Conservation (phyloP, 2,329 filamentous ascomycete species). For the Rhynchosporium graminicola region DNA sequence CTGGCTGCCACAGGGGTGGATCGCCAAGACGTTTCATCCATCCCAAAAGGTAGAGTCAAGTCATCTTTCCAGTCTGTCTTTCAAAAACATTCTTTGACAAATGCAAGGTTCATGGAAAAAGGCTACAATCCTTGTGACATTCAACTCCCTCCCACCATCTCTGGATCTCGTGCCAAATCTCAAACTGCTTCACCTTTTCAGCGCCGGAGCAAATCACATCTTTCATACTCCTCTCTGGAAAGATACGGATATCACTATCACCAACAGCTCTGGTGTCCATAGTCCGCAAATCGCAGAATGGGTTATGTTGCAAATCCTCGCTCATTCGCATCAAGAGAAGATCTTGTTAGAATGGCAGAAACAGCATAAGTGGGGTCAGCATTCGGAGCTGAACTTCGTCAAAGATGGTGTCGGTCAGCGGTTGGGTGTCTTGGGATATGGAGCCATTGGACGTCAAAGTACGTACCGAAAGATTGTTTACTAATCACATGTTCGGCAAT, state of each 20-base stretch:
- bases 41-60: conserved; percentile 29
- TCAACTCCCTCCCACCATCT: conserved; percentile 35
- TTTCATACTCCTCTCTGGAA: conserved; percentile 38
- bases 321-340: conserved; percentile 56
- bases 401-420: conserved; percentile 58
- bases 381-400: conserved; percentile 40
- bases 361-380: conserved; percentile 52
- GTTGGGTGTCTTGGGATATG: conserved; percentile 52
- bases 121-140: conserved; percentile 41
- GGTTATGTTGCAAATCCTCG: conserved; percentile 62
- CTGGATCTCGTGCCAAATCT: conserved; percentile 37
- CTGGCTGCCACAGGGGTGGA: conserved; percentile 33
- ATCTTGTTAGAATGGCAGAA: conserved; percentile 59
- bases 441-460: conserved; percentile 47
- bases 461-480: conserved; percentile 12
- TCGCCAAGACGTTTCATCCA: conserved; percentile 7
- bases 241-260: conserved; percentile 41
- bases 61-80: not conserved
- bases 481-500: not conserved
- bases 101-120: conserved; percentile 33
- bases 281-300: conserved; percentile 66
- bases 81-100: conserved; percentile 5
- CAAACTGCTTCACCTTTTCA: conserved; percentile 42
- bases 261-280: conserved; percentile 42
- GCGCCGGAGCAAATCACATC: conserved; percentile 41